Evolutionary conservation across 805 yeast genomes (phyloP).

Genomic region (Starmerella asiatica): DNA sequence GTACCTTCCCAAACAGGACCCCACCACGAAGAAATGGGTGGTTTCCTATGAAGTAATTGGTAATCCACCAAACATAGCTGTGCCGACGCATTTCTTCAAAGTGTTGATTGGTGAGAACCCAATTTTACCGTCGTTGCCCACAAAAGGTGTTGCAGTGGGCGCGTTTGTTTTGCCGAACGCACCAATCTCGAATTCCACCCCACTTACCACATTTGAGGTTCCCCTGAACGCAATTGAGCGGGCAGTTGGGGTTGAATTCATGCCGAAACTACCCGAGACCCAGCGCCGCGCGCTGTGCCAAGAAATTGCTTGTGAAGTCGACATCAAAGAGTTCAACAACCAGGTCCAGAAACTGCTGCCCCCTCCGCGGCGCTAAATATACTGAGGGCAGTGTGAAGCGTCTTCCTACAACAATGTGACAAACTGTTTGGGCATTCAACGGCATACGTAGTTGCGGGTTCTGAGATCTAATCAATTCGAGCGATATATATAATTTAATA

Average conservation of each 20-base stretch:
- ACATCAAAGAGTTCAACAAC: constrained; percentile 46
- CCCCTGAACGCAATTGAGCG: constrained; percentile 84
- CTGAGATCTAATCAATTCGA: too few relatives aligned
- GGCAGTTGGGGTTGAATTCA: constrained; percentile 69
- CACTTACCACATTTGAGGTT: constrained; percentile 64
- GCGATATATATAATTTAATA: too few relatives aligned
- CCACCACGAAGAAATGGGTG: constrained; percentile 64
- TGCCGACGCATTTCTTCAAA: constrained; percentile 94
- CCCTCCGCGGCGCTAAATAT: constrained; percentile 1
- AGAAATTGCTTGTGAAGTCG: constrained; percentile 70
- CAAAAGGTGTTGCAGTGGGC: constrained; percentile 52
- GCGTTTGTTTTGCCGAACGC: constrained; percentile 92
- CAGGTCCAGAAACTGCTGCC: constrained; percentile 21
- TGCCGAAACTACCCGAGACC: constrained; percentile 50
- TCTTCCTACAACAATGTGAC: too few relatives aligned
- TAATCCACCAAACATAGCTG: constrained; percentile 90
- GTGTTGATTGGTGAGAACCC: constrained; percentile 70
- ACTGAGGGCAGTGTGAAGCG: too few relatives aligned
- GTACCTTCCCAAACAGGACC: constrained; percentile 63
- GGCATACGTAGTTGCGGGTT: too few relatives aligned
- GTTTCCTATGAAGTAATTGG: constrained; percentile 90
- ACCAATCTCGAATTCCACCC: constrained; percentile 55
- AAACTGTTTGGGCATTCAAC: too few relatives aligned
- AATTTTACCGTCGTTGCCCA: constrained; percentile 19
- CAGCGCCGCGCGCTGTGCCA: constrained; percentile 55